These are phyloP conservation scores for Neurospora sp. DNA, from an alignment of 2,329 filamentous ascomycete species.

Conservation along the genomic window DNA sequence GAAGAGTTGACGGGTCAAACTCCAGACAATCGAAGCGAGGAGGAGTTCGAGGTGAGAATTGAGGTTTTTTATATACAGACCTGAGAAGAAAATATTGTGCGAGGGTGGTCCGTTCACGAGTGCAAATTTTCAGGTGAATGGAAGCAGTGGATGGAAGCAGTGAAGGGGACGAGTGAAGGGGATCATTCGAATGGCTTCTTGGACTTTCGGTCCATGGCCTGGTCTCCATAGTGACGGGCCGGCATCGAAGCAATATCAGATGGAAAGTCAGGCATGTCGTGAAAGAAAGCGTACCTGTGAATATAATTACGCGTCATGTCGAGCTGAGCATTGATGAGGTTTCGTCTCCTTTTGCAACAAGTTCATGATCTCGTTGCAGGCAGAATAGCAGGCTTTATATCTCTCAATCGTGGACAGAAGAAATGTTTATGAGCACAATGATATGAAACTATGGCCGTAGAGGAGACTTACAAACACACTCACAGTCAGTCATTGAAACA, in stretches of 20 bases:
- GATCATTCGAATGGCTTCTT: not conserved
- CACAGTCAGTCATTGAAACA: not conserved
- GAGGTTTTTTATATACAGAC: not conserved
- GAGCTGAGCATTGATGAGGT: not conserved
- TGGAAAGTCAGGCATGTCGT: not conserved
- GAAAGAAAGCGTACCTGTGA: accelerated
- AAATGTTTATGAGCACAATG: not conserved
- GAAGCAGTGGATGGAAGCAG: not conserved
- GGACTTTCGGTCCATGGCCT: not conserved
- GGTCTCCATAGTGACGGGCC: not conserved
- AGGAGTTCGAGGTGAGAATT: not conserved
- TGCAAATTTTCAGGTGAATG: not conserved
- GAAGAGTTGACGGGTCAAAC: not conserved
- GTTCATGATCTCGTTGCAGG: accelerated
- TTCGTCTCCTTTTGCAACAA: accelerated
- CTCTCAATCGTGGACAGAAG: no score
- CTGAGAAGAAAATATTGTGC: not conserved
- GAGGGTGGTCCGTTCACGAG: not conserved
- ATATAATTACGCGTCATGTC: not conserved
- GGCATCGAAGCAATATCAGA: not conserved
- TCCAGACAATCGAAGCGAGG: not conserved
- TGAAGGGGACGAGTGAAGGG: not conserved
- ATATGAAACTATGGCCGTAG: not conserved
- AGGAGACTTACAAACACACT: not conserved
- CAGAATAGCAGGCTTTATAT: not conserved